Conservation (phyloP, 116 monocot species). For the Dioscorea cayenensis region DNA sequence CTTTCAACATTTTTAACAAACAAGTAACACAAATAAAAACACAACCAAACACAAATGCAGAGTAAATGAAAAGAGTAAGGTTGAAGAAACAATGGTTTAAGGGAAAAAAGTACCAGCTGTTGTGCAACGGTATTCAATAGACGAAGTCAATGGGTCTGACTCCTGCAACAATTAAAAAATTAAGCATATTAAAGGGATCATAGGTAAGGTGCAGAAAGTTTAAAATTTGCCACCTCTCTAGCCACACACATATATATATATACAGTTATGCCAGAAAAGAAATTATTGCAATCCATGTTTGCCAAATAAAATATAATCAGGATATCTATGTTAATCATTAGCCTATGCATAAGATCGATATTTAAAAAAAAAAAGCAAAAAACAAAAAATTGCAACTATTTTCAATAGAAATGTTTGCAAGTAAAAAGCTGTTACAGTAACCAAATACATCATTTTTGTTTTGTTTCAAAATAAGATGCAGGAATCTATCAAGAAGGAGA, state of each 20-base stretch:
- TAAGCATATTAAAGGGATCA: not conserved
- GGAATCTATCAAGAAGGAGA: too few species aligned
- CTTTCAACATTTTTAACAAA: too few species aligned
- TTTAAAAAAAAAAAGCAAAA: too few species aligned
- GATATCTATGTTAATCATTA: too few species aligned
- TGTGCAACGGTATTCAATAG: constrained; percentile 75
- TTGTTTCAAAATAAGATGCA: too few species aligned
- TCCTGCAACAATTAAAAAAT: constrained; percentile 36
- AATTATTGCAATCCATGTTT: not conserved
- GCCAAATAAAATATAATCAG: not conserved
- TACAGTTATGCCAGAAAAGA: not conserved
- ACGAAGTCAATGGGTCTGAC: constrained; percentile 69
- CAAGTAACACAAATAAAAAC: too few species aligned
- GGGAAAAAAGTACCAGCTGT: constrained; percentile 68
- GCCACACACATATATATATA: not conserved
- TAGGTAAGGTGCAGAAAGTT: not conserved
- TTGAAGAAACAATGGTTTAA: not conserved
- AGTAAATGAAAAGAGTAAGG: not conserved
- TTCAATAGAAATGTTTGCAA: too few species aligned
- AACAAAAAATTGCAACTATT: too few species aligned
- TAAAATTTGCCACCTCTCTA: not conserved
- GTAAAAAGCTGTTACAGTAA: too few species aligned
- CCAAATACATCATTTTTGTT: too few species aligned
- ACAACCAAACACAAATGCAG: too few species aligned
- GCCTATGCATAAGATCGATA: too few species aligned